Base-by-base conservation (phyloP, 108 stramenopile species). In the Parmales sp. region DNA sequence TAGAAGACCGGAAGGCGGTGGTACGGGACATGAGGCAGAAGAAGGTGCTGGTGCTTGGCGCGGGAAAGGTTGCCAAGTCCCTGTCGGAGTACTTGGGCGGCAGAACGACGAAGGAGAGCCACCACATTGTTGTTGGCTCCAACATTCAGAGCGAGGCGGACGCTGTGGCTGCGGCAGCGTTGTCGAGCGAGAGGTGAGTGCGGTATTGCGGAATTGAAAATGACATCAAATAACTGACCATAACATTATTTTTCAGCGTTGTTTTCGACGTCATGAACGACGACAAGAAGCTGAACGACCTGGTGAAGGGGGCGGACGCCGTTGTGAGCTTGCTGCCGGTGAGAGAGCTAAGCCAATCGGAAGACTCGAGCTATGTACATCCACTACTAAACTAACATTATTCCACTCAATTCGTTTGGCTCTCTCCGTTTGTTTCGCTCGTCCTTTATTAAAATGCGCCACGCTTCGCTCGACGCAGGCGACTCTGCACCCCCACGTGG, bases 281-380 rank as follows among this genome's bases (percentile, higher is more conserved):
- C 66, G 54, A n/a, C n/a, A n/a, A n/a, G n/a, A 48, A 49, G 39
- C 63, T 90, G 29, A 31, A 46, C 9, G 39, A 76, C n/a, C 69
- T 88, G 64, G 79, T 90, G 25, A 68, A 82, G 43, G 63, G 73
- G 8, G 63, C 78, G 19, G 90, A 91, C 72, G 70, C 86, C 11
- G 93, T 91, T 43, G 81, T 94, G 26, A 83, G 82, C 45, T 76
- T 94, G 19, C 68, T 94, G n/a, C 90, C 93, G 8, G n/a, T n/a
- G n/a, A n/a, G n/a, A n/a, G n/a, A n/a, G n/a, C n/a, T n/a, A n/a
- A n/a, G n/a, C n/a, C n/a, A n/a, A n/a, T n/a, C n/a, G n/a, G n/a
- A n/a, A n/a, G n/a, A n/a, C n/a, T n/a, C n/a, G n/a, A n/a, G n/a
- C n/a, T n/a, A n/a, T n/a, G n/a, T n/a, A n/a, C n/a, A n/a, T n/a